Base-by-base conservation (phyloP, 169 alveolate genomes). In the Plasmodium chabaudi region DNA sequence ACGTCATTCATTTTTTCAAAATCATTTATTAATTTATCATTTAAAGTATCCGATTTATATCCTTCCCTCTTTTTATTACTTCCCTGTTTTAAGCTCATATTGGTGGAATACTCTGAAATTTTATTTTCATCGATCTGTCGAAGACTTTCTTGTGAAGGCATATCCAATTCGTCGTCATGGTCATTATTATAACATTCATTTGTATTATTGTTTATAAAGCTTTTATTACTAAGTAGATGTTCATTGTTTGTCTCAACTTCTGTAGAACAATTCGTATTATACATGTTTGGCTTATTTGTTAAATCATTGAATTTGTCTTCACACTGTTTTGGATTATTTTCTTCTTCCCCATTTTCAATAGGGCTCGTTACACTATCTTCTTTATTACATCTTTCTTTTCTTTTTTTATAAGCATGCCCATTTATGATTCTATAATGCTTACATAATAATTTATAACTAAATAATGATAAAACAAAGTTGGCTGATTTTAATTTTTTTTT, bases 371-470 rank as follows among this genome's bases (percentile, higher is more conserved):
- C 21, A 9, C 42, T 44, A 15, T 17, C 44, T n/a, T 15, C 23
- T 46, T 53, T 53, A 42, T 82, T 59, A 19, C 27, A 27, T 34
- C 5, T 34, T 34, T 34, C 7, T 34, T 34, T 34, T 34, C 7
- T 34, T 34, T 34, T 34, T 34, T 34, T 34, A 34, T 34, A 34
- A 34, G 42, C 4, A 34, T 34, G 4, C 15, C 82, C 84, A 56
- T 82, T 65, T 17, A 82, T 12, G 25, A 82, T 70, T 47, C 90
- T 34, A 57, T n/a, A 82, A 67, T 82, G 90, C 13, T 82, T 82
- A 23, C 67, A 39, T 21, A 82, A 67, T 25, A 82, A 67, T 61
- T 56, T 82, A 49, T 70, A 42, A 60, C 68, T 56, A 82, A 82
- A 82, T 53, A 82, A 15, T 9, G 84, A 42, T 5, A 42, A 25